A percentile compares a stretch with the other conserved stretches of the same genome.
Conservation (phyloP, 2,329 filamentous ascomycete genomes). For the Phialophora chinensis region DNA sequence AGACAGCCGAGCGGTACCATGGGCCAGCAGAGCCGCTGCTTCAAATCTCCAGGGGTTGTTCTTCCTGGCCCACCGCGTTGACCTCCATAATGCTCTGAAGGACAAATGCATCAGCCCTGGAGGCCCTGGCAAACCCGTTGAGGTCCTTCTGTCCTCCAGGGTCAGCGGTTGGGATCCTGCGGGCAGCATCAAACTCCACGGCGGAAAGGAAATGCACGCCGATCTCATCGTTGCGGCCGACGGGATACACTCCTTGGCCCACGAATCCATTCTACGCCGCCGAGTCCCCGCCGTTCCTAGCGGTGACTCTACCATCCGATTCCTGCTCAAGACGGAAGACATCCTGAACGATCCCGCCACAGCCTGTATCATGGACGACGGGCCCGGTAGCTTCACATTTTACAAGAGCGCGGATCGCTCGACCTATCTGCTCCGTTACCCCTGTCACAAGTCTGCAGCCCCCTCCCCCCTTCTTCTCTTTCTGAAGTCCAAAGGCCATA, state of each 20-base stretch:
- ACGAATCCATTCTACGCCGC: constrained; percentile 29
- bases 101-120: constrained; percentile 3
- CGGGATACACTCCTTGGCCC: constrained; percentile 46
- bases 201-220: constrained; percentile 40
- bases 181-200: constrained; percentile 39
- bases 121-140: constrained; percentile 9
- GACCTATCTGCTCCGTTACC: constrained; percentile 11
- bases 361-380: constrained; percentile 17
- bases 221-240: constrained; percentile 52
- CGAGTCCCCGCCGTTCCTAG: constrained; percentile 4
- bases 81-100: constrained; percentile 32
- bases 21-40: not conserved
- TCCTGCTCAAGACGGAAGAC: constrained; percentile 13
- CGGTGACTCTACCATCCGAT: constrained; percentile 11
- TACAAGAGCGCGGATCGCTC: not conserved
- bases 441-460: constrained; percentile 14
- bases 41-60: not conserved
- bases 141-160: constrained; percentile 41
- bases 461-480: not conserved
- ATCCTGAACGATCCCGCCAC: constrained; percentile 11
- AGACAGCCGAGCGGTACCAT: not conserved
- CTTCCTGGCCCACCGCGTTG: constrained; percentile 46
- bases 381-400: constrained; percentile 12
- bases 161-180: constrained; percentile 19
- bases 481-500: not conserved